Base-by-base conservation (phyloP, 345 rosid genomes). In the Gossypium longicalyx region DNA sequence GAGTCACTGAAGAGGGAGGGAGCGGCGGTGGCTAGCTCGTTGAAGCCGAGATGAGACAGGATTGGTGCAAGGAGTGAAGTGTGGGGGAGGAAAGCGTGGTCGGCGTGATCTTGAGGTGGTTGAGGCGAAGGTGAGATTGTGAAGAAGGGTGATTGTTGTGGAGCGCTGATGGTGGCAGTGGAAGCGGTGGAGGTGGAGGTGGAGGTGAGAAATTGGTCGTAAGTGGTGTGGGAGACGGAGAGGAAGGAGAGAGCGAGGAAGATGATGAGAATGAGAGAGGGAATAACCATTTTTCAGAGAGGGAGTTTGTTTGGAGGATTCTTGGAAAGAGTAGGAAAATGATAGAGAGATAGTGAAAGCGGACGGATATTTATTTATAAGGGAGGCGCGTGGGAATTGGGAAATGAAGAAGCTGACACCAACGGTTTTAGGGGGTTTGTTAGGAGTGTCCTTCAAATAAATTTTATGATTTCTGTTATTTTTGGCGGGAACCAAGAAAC, bases 21-120 rank as follows among this genome's bases (percentile, higher is more conserved):
- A 34, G 85, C 87, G 0, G 86, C 90, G 38, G 70, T 78, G 62
- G 93, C 83, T 16, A 89, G 87, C 74, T 85, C 87, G 77, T 79
- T 85, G 84, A 80, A 89, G 73, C 91, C 90, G 73, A 89, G 93
- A 68, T 87, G 91, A 51, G 88, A 78, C 27, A 87, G 91, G 74
- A 86, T 85, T 15, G 91, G 88, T 29, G 63, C 79, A 2, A 85
- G 85, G 27, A 81, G 76, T 67, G 86, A 76, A 4, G 79, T 63
- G 78, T 78, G 70, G 7, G 86, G 77, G 85, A 77, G 78, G 47
- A 77, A 23, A 1, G 81, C 34, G 19, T 74, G 74, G 5, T 85
- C 86, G 9, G 9, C 53, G 54, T 81, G 9, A 13, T 79, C 82
- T n/a, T 64, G 60, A 58, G 51, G 43, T 15, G 65, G 64, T 1